Percentiles rank a stretch among this genome's conserved stretches.
These are phyloP conservation scores for Candida palmyrensis DNA, from an alignment of 805 yeast species.

Conservation along the genomic window DNA sequence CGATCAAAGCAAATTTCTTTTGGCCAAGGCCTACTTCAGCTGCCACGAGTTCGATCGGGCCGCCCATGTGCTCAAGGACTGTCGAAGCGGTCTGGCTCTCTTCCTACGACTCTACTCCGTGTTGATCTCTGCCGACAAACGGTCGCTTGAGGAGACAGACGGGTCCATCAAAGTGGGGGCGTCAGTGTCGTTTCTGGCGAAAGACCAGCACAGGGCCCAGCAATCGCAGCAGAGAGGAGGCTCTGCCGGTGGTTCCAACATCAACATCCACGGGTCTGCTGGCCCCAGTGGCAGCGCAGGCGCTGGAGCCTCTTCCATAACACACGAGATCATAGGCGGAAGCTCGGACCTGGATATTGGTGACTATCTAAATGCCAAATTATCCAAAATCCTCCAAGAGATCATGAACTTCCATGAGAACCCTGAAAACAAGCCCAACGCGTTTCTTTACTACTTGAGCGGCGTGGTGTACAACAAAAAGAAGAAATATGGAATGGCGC, in stretches of 20 bases:
- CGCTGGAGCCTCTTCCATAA: neutral
- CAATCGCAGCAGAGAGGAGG: constrained; percentile 1
- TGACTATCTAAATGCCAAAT: constrained; percentile 27
- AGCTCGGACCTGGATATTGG: constrained; percentile 7
- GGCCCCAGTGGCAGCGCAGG: too few relatives aligned
- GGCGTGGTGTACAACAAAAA: constrained; percentile 67
- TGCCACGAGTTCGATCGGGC: constrained; percentile 84
- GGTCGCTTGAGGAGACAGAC: constrained; percentile 64
- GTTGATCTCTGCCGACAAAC: constrained; percentile 74
- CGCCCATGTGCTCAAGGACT: constrained; percentile 49
- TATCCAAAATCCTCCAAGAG: constrained; percentile 34
- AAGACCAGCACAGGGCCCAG: constrained; percentile 2
- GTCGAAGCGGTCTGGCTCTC: constrained; percentile 44
- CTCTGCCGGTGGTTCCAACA: constrained; percentile 6
- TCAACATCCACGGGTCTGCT: constrained; percentile 1
- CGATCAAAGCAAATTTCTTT: constrained; percentile 42
- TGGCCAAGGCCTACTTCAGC: constrained; percentile 73
- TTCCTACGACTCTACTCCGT: constrained; percentile 68
- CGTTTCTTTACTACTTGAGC: constrained; percentile 65
- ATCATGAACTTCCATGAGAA: constrained; percentile 27
- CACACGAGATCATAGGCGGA: constrained; percentile 2
- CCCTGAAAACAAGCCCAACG: constrained; percentile 29
- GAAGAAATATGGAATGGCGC: constrained; percentile 57
- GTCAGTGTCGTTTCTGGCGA: constrained; percentile 18
- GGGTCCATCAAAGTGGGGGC: constrained; percentile 48